Base-by-base conservation (phyloP, 768 basidiomycete genomes). In the Russula griseocarnosa region DNA sequence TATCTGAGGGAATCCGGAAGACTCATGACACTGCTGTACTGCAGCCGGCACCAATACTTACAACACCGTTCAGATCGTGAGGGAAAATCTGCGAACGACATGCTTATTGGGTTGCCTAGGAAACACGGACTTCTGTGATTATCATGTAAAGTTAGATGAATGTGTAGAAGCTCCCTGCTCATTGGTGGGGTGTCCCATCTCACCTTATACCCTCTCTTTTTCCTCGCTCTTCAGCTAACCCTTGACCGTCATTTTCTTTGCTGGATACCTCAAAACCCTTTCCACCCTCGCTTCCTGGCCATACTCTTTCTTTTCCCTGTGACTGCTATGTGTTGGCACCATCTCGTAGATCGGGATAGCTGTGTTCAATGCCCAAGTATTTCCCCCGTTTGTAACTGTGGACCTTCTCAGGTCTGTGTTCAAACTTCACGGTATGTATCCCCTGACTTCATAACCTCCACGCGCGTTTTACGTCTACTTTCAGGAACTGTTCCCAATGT, bases 401-500 rank as follows among this genome's bases (percentile, higher is more conserved):
- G 74, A 44, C 65, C 80, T 10, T 76, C 78, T 71, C 75, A 90
- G 74, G 76, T 76, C 20, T 92, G 90, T 72, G 70, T 86, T 62
- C 78, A 80, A 65, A 85, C 83, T 63, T 81, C 78, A 71, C 81
- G 82, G 90, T 87, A 44, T 36, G 79, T 77, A 30, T 65, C 30
- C n/a, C n/a, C 55, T 40, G 30, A 30, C n/a, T 24, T 54, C 47
- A n/a, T 62, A 26, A 24, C 49, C 18, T 49, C 34, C 36, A 22
- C 44, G 2, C 51, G 51, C 34, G 2, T 18, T 30, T 58, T 50
- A 42, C 30, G 3, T 52, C n/a, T 52, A 18, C 52, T 32, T 66
- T 40, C 70, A 92, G 89, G 77, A 79, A 78, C 57, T 92, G 90
- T 70, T 69, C 72, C 47, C 74, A 75, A 1, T 92, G 90, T 69